Base-by-base conservation (phyloP, 2,329 filamentous ascomycete species). In the Curvularia sp. region DNA sequence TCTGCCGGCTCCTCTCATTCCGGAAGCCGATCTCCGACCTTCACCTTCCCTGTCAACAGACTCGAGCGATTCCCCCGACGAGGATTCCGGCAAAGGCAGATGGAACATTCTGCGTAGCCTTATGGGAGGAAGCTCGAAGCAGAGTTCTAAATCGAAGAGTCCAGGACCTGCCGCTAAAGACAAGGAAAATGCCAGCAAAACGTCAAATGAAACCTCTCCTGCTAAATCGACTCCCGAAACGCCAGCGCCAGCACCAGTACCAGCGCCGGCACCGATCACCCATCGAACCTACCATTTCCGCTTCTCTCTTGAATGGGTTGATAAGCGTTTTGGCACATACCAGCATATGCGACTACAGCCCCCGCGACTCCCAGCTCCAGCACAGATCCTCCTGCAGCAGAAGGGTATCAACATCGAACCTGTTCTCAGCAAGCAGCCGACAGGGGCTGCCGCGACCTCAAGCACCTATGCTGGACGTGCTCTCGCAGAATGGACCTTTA, bases 401-500 rank as follows among this genome's bases (percentile, higher is more conserved):
- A 71, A 72, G 51, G 69, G 68, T 12, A 73, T 75, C 58, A 73
- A 75, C 50, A 64, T 68, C 22, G 61, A 65, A 12, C 49, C 58
- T 7, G 69, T 73, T 53, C 57, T 54, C 4, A 68, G 71, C 38
- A 51, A 63, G 5, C 73, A 76, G 58, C 80, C 81, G 0, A 68
- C 57, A 5, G 79, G 79, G 5, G 62, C 71, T 24, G 76, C 78
- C 13, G 67, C 61, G 18, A 75, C 69, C 3, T 76, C 75, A 5
- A 85, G 84, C 60, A 83, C 83, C 58, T 89, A 94, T 73, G 81
- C 85, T 3, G 91, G 91, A 1, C 84, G 90, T 20, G 88, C 91
- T 0, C 81, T 95, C 44, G 90, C 90, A 0, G 91, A 95, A 75
- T 95, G 91, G 91, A 82, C 84, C 20, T 80, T 91, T 18, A 85